Conservation (phyloP, 2,329 filamentous ascomycete species). For the Dendryphion nanum region DNA sequence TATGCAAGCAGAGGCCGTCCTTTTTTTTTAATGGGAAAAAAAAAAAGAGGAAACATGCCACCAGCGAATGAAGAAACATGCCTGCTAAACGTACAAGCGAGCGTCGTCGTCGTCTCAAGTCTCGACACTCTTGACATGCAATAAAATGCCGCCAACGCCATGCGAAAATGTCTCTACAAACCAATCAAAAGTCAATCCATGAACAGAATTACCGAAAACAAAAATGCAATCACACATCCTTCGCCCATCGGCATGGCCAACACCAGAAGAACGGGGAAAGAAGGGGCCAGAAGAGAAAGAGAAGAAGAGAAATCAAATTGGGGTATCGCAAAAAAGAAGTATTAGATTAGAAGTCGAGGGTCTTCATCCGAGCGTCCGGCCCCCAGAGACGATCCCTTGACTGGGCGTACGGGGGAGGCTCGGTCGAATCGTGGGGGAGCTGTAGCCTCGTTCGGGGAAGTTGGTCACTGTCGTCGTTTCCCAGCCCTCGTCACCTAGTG, state of each 20-base stretch:
- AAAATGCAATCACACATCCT: conserved; percentile 2
- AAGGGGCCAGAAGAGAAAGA: conserved; percentile 1
- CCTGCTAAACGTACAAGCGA: conserved; percentile 29
- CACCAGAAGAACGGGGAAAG: no score
- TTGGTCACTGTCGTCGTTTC: conserved; percentile 35
- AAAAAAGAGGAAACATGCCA: conserved; percentile 7
- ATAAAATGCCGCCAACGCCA: conserved; percentile 30
- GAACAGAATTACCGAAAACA: conserved; percentile 1
- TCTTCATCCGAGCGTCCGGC: conserved; percentile 37
- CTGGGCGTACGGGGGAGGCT: conserved; percentile 33
- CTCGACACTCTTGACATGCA: conserved; percentile 20
- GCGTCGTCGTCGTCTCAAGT: conserved; percentile 23
- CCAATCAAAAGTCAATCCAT: neutral
- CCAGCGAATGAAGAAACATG: neutral
- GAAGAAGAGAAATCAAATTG: conserved; percentile 21
- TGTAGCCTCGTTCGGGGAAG: conserved; percentile 31
- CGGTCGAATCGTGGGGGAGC: conserved; percentile 31
- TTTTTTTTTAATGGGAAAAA: no score
- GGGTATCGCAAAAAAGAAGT: conserved; percentile 39
- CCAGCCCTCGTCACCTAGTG: conserved; percentile 73
- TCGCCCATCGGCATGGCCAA: neutral
- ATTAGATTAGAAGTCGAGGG: conserved; percentile 15
- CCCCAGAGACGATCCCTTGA: conserved; percentile 40
- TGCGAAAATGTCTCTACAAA: conserved; percentile 20
- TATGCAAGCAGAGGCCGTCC: no score